Conservation (phyloP, 495 filamentous ascomycete genomes). For the Peziza echinospora region DNA sequence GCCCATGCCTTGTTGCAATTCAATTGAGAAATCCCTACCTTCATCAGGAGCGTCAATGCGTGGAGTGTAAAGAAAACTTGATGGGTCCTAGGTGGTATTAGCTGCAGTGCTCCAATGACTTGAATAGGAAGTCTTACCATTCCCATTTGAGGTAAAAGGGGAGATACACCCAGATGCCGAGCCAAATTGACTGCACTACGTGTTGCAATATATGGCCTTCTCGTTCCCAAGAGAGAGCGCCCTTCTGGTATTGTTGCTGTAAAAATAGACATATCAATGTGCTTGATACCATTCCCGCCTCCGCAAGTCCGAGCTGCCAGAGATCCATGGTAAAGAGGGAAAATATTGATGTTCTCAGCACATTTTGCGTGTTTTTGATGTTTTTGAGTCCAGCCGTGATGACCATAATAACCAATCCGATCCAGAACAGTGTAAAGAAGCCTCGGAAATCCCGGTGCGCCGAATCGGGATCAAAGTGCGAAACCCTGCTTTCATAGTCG, state of each 20-base stretch:
- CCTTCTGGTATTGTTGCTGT: slow-evolving; percentile 9
- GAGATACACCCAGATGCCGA: slow-evolving; percentile 63
- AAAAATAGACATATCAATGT: background rate
- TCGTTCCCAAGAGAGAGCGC: slow-evolving; percentile 46
- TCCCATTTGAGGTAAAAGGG: slow-evolving; percentile 28
- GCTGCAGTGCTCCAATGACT: background rate
- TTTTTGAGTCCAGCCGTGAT: slow-evolving; percentile 79
- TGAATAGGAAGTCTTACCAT: slow-evolving; percentile 5
- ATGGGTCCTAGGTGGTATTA: slow-evolving; percentile 35
- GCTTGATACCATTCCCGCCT: slow-evolving; percentile 58
- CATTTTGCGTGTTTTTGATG: slow-evolving; percentile 79
- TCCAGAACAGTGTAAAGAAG: slow-evolving; percentile 97
- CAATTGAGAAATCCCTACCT: slow-evolving; percentile 22
- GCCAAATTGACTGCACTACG: slow-evolving; percentile 56
- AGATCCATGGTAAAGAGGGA: slow-evolving; percentile 65
- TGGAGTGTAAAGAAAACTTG: slow-evolving; percentile 91
- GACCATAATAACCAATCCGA: slow-evolving; percentile 87
- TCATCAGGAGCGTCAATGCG: slow-evolving; percentile 81
- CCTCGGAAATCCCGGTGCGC: slow-evolving; percentile 88
- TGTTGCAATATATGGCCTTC: slow-evolving; percentile 66
- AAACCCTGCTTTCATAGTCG: slow-evolving; percentile 77
- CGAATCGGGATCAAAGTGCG: slow-evolving; percentile 82
- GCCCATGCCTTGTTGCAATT: background rate
- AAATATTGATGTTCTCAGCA: slow-evolving; percentile 69
- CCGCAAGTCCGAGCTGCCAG: slow-evolving; percentile 65